Evolutionary conservation across 1,284 basidiomycete species (phyloP).

Genomic region (Mycena citricolor): DNA sequence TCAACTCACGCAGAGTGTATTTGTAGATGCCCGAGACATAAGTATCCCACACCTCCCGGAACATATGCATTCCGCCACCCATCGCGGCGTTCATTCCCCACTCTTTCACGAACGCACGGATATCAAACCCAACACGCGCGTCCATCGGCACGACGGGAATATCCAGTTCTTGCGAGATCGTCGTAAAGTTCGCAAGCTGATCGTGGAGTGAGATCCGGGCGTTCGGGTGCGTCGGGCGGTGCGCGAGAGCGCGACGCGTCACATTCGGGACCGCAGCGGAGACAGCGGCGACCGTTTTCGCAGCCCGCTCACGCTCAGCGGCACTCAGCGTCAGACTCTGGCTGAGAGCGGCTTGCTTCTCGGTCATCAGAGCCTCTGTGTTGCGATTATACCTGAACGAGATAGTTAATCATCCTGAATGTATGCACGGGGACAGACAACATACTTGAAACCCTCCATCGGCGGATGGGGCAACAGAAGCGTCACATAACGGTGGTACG

Average conservation of each 20-base stretch:
- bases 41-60: conserved; percentile 76
- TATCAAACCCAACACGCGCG: conserved; percentile 57
- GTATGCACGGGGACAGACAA: neutral
- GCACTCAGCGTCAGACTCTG: conserved; percentile 13
- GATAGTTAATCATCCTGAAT: no score
- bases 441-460: conserved; percentile 2
- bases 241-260: neutral
- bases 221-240: conserved; percentile 22
- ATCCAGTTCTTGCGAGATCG: conserved; percentile 42
- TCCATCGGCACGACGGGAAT: conserved; percentile 37
- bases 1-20: conserved; percentile 64
- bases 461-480: conserved; percentile 75
- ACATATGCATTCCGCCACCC: conserved; percentile 82
- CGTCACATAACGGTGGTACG: conserved; percentile 83
- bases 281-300: conserved; percentile 1
- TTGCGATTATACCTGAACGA: conserved; percentile 14
- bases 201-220: conserved; percentile 11
- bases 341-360: conserved; percentile 20
- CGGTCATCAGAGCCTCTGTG: conserved; percentile 20
- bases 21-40: conserved; percentile 67
- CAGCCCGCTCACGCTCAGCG: neutral
- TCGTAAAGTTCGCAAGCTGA: conserved; percentile 16
- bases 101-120: conserved; percentile 58
- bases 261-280: no score
- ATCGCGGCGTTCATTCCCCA: conserved; percentile 52